A percentile compares a stretch with the other conserved stretches of the same genome.
Evolutionary conservation across 495 filamentous ascomycete genomes (phyloP).

Genomic region (Xylaria bambusicola): DNA sequence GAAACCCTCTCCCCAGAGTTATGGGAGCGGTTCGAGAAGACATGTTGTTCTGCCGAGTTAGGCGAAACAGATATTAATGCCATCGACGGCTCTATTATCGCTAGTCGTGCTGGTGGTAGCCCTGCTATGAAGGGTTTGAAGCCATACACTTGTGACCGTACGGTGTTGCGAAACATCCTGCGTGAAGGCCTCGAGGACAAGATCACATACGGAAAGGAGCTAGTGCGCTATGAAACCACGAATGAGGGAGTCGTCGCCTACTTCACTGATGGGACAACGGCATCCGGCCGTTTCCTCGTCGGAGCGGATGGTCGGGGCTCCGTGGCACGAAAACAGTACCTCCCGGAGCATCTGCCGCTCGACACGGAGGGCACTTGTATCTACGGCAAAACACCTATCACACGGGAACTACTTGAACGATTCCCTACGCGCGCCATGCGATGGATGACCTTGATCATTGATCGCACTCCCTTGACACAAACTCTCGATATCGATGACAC

Average conservation of each 20-base stretch:
- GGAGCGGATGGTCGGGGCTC: constrained; percentile 4
- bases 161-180: constrained; percentile 50
- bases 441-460: constrained; percentile 4
- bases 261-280: constrained; percentile 34
- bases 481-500: constrained; percentile 5
- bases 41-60: constrained; percentile 1
- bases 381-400: constrained; percentile 5
- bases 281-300: constrained; percentile 1
- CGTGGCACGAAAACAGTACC: neutral
- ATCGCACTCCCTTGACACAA: constrained; percentile 3
- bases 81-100: constrained; percentile 20
- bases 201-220: constrained; percentile 1
- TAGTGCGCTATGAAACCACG: constrained; percentile 3
- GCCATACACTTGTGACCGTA: constrained; percentile 58
- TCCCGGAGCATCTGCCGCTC: neutral
- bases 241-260: constrained; percentile 25
- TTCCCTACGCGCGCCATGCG: constrained; percentile 1
- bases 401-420: neutral
- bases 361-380: constrained; percentile 3
- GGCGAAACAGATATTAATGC: constrained; percentile 3
- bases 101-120: constrained; percentile 54
- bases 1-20: neutral
- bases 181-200: constrained; percentile 42
- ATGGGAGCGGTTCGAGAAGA: constrained; percentile 2
- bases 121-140: constrained; percentile 46